Conservation (phyloP, 2,329 filamentous ascomycete species). For the Colletotrichum cuscutae region DNA sequence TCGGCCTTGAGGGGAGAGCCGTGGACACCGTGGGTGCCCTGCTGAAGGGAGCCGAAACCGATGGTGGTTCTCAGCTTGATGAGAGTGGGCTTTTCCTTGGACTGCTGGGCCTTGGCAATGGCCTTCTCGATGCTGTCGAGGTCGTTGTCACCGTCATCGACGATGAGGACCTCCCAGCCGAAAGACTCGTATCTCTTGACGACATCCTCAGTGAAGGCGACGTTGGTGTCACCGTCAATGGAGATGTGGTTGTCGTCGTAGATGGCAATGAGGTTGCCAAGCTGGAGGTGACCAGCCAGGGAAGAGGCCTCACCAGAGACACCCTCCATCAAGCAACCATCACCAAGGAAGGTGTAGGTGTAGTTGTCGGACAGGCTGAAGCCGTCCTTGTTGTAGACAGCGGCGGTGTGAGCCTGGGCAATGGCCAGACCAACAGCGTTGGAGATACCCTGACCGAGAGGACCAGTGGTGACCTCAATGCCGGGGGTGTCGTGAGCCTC, state of each 20-base stretch:
- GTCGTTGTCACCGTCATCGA: conserved; percentile 90
- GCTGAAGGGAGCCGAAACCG: conserved; percentile 90
- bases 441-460: conserved; percentile 95
- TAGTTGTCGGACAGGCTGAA: conserved; percentile 95
- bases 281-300: conserved; percentile 93
- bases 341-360: conserved; percentile 96
- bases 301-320: conserved; percentile 93
- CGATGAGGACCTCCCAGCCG: conserved; percentile 91
- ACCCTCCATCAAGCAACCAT: conserved; percentile 99
- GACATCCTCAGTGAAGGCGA: conserved; percentile 97
- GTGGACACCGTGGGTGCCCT: conserved; percentile 96
- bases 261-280: conserved; percentile 96
- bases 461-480: conserved; percentile 97
- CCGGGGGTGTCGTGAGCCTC: conserved; percentile 97
- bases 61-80: conserved; percentile 99
- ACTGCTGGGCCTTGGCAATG: conserved; percentile 83
- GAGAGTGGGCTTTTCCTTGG: conserved; percentile 95
- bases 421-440: conserved; percentile 99
- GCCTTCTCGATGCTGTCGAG: conserved; percentile 88
- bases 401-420: conserved; percentile 90
- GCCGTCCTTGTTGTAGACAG: conserved; percentile 95
- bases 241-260: conserved; percentile 99
- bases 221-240: conserved; percentile 94
- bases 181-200: conserved; percentile 94
- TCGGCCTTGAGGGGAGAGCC: conserved; percentile 95